Base-by-base conservation (phyloP, 78 protist species). In the Dictyostelium capitatum region DNA sequence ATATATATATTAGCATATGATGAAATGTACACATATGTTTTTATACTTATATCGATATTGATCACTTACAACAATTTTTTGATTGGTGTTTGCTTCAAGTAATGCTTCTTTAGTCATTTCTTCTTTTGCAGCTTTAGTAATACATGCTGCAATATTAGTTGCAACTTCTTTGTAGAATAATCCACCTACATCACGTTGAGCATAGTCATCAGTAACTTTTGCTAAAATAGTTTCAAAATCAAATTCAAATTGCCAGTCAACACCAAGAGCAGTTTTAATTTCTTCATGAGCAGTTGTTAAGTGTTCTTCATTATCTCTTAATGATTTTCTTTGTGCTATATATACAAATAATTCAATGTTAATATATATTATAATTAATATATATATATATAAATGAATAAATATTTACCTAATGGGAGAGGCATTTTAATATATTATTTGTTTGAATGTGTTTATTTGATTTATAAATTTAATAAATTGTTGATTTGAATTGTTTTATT, bases 21-120 rank as follows among this genome's bases (percentile, higher is more conserved):
- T n/a, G n/a, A n/a, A n/a, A n/a, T n/a, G n/a, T n/a, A n/a, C n/a
- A n/a, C n/a, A n/a, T n/a, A n/a, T n/a, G n/a, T n/a, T n/a, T n/a
- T n/a, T n/a, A n/a, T n/a, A n/a, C n/a, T n/a, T n/a, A n/a, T n/a
- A n/a, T n/a, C n/a, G n/a, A n/a, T n/a, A n/a, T n/a, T n/a, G n/a
- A n/a, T n/a, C n/a, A n/a, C 43, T 37, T 37, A 37, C 70, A 32
- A 77, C 70, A 47, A 87, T 70, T 43, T 87, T 87, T 17, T 50
- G 17, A 20, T 47, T 37, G 41, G 93, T 19, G 46, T 77, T 77
- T 64, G 93, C 93, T 14, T 75, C 93, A 30, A 87, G 10, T 46
- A 87, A 51, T 32, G 93, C 93, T 65, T 87, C 93, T 57, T 87
- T 87, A 53, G 64, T 37, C 64, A 87, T 77, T 32, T 74, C 85